phyloP scores from a whole-genome alignment of 2,329 filamentous ascomycete species.

The Paecilomyces sp. region DNA sequence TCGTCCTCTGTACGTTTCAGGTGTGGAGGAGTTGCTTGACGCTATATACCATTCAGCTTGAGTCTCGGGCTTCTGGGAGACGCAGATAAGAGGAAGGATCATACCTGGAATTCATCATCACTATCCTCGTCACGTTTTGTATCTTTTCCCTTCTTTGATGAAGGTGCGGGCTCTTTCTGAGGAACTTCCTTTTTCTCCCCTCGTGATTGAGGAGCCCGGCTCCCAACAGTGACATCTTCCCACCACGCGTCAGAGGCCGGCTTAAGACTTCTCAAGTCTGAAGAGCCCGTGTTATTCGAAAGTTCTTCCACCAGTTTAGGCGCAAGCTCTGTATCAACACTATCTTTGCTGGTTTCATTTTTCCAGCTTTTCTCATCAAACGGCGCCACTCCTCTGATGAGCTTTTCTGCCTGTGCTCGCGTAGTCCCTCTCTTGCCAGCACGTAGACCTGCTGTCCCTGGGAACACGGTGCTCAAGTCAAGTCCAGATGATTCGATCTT shows the following conservation, averaged over 20 bases:
- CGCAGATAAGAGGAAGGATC: slow-evolving; percentile 1
- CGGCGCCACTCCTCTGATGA: slow-evolving; percentile 47
- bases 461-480: slow-evolving; percentile 52
- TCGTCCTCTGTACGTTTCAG: slow-evolving; percentile 11
- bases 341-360: slow-evolving; percentile 13
- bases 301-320: slow-evolving; percentile 15
- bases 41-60: slow-evolving; percentile 14
- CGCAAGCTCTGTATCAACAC: slow-evolving; percentile 5
- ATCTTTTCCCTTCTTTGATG: not conserved
- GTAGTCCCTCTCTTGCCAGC: slow-evolving; percentile 38
- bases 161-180: not conserved
- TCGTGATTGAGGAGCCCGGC: not conserved
- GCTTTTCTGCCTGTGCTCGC: slow-evolving; percentile 45
- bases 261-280: slow-evolving; percentile 8
- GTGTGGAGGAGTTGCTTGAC: slow-evolving; percentile 28
- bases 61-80: not conserved
- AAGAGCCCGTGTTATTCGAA: slow-evolving; percentile 5
- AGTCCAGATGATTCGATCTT: slow-evolving; percentile 50
- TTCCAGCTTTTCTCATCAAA: slow-evolving; percentile 48
- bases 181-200: not conserved
- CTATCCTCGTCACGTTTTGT: slow-evolving; percentile 14
- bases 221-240: slow-evolving; percentile 13
- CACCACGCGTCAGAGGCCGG: slow-evolving; percentile 26
- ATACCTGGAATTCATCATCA: slow-evolving; percentile 33
- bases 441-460: slow-evolving; percentile 42